Percentiles rank a stretch among this genome's conserved stretches.
These are phyloP conservation scores for Trematosphaeria pertusa DNA, from an alignment of 2,329 filamentous ascomycete genomes.

Conservation along the genomic window DNA sequence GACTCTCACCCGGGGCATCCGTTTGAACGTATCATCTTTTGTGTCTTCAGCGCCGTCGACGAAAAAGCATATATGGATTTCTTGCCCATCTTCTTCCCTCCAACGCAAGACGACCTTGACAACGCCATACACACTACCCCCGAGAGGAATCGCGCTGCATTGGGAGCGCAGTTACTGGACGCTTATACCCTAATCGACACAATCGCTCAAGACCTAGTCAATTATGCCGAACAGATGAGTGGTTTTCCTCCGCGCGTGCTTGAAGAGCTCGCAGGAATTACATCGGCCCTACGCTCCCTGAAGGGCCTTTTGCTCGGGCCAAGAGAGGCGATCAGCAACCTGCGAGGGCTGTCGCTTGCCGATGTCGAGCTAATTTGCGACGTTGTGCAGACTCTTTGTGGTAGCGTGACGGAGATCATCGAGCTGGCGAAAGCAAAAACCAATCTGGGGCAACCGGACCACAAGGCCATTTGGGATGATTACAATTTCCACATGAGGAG, in stretches of 20 bases:
- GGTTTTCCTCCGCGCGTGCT: conserved; percentile 24
- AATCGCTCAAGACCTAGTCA: conserved; percentile 17
- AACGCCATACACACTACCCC: conserved; percentile 16
- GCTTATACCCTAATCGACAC: conserved; percentile 25
- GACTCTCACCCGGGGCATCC: conserved; percentile 27
- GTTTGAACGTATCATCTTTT: conserved; percentile 42
- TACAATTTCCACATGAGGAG: conserved; percentile 30
- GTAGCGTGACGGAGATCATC: conserved; percentile 27
- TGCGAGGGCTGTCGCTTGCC: conserved; percentile 12
- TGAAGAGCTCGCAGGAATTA: conserved; percentile 23
- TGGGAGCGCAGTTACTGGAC: conserved; percentile 26
- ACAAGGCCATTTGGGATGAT: conserved; percentile 32
- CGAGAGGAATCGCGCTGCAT: conserved; percentile 15
- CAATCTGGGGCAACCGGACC: conserved; percentile 7
- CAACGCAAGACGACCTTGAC: conserved; percentile 39
- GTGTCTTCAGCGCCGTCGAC: conserved; percentile 31
- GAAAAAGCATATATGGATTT: conserved; percentile 38
- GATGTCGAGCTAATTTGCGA: conserved; percentile 35
- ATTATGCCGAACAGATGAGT: conserved; percentile 20
- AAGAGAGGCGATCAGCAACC: conserved; percentile 1
- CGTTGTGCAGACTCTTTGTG: conserved; percentile 30
- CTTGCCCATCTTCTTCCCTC: conserved; percentile 42
- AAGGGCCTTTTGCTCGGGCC: conserved; percentile 17
- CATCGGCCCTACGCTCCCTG: conserved; percentile 23
- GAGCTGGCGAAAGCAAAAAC: conserved; percentile 26